A percentile compares a stretch with the other conserved stretches of the same genome.
Evolutionary conservation across 345 rosid species (phyloP).

Genomic region (Anacardium occidentale): DNA sequence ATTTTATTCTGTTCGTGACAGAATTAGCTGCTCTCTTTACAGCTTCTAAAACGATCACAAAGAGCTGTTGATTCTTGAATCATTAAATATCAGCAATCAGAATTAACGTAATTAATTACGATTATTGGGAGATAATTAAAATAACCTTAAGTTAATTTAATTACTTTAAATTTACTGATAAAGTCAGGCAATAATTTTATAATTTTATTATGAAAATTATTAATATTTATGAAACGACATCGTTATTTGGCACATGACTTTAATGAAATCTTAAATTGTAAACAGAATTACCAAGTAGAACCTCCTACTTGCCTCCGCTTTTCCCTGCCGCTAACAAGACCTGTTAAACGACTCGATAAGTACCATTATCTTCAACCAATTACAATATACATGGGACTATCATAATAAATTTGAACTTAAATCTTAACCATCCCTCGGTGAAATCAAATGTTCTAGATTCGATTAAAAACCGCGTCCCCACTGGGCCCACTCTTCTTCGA

Average conservation of each 20-base stretch:
- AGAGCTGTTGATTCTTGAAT: background rate
- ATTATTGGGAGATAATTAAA: too few relatives aligned
- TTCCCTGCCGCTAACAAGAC: background rate
- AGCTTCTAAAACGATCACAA: background rate
- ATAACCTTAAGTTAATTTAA: too few relatives aligned
- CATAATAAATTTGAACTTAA: background rate
- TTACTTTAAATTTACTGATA: too few relatives aligned
- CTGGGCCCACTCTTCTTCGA: conserved; percentile 17
- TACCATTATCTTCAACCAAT: conserved; percentile 10
- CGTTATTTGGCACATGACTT: background rate
- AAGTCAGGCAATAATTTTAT: too few relatives aligned
- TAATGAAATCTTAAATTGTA: background rate
- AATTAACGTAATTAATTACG: too few relatives aligned
- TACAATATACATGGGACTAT: conserved; percentile 5
- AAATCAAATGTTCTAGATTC: conserved; percentile 21
- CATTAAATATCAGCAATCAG: background rate
- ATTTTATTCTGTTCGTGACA: background rate
- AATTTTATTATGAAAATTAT: too few relatives aligned
- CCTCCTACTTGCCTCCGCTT: background rate
- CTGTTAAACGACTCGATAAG: background rate
- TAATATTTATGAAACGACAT: too few relatives aligned
- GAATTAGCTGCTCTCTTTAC: background rate
- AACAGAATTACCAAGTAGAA: background rate
- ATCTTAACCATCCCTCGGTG: conserved; percentile 19
- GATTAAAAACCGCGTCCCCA: conserved; percentile 2